Conservation (phyloP, 2,329 filamentous ascomycete genomes). For the Emmonsia crescens region DNA sequence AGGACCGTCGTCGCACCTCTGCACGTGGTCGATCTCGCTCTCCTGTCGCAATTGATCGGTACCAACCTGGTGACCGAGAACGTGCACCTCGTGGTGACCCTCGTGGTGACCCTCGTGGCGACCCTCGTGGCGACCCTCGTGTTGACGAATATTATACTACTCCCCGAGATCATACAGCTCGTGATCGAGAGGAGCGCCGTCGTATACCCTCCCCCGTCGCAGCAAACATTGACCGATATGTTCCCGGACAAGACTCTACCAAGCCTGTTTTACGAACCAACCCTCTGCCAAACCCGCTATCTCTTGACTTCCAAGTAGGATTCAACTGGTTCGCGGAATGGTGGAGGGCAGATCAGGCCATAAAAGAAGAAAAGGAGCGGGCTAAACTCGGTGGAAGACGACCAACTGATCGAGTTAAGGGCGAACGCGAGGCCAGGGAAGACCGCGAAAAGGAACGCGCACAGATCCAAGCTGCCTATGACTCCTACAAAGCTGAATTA, state of each 20-base stretch:
- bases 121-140: no score
- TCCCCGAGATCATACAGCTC: conserved; percentile 31
- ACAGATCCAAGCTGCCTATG: conserved; percentile 54
- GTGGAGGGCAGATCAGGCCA: conserved; percentile 53
- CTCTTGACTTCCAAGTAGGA: conserved; percentile 55
- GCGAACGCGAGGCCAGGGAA: conserved; percentile 51
- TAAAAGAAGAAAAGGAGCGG: conserved; percentile 55
- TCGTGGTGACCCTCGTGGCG: no score
- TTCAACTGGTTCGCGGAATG: conserved; percentile 60
- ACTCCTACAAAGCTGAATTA: conserved; percentile 54
- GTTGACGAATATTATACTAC: conserved; percentile 46
- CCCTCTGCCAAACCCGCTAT: conserved; percentile 50
- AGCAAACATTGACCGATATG: conserved; percentile 53
- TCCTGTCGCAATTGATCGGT: conserved; percentile 51
- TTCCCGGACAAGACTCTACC: conserved; percentile 49
- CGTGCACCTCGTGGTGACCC: conserved; percentile 39
- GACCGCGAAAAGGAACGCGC: conserved; percentile 52
- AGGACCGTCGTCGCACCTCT: conserved; percentile 36
- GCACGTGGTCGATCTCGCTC: conserved; percentile 47
- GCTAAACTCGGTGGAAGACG: conserved; percentile 48
- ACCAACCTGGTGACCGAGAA: conserved; percentile 45
- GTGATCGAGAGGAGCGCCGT: conserved; percentile 47
- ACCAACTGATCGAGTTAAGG: conserved; percentile 45
- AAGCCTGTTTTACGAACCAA: conserved; percentile 45
- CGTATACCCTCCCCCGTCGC: conserved; percentile 48